Evolutionary conservation across 176 grass and related monocot genomes (phyloP), one percentile per base, ranked within the genome.

Genomic region (Triticum timopheevii): DNA sequence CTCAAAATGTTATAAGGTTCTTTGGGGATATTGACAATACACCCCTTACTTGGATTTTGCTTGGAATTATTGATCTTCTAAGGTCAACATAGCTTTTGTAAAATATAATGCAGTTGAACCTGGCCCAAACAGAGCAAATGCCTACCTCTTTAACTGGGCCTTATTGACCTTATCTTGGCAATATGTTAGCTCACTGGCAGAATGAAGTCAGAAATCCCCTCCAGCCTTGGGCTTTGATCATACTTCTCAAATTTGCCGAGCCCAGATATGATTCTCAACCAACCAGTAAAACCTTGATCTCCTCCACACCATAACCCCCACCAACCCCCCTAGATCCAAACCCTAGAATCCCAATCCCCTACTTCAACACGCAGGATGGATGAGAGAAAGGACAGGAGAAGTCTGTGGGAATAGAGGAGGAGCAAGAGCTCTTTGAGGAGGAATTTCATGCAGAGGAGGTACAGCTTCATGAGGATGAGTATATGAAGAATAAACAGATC

Each of bases 391-490:
- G 52, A 56, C 33, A 0, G 23, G 39, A 62, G 23, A 73, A 31
- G 54, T 30, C 5, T 0, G 7, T 58, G 52, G 22, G 80, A 69
- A 15, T 4, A 35, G 24, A 61, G 38, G 35, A 61, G 52, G 52
- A 19, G 28, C 28, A 30, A 30, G 28, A 30, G 28, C 3, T 30
- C 28, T 2, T 30, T 30, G 24, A 61, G 38, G 35, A 61, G 52
- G 52, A 19, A 56, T 45, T 69, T 12, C 24, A 65, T 39, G 49
- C 3, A 33, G 84, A 44, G 27, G 71, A 44, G 27, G 71, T 84
- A 64, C 79, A 76, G 56, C 68, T 88, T 69, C 71, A 74, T 56
- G 75, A 86, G 47, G 84, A 74, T 56, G 69, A 88, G 31, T 84
- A 45, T 15, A 45, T 3, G 36, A 45, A 47, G 35, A 45, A 40